Evolutionary conservation across 495 filamentous ascomycete genomes (phyloP).

Genomic region (Penicillium arizonense): DNA sequence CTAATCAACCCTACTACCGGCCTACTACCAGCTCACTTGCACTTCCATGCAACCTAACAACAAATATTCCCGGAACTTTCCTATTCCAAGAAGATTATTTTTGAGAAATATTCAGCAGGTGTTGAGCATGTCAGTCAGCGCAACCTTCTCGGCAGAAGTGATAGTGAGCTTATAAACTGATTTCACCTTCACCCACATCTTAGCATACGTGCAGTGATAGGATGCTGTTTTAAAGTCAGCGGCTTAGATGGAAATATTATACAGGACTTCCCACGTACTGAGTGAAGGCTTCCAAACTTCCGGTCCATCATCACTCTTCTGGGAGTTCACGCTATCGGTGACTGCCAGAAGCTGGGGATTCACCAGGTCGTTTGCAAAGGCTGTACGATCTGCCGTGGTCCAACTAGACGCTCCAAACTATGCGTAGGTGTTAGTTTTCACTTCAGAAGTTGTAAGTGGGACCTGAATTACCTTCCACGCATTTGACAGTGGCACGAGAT

Average conservation of each 20-base stretch:
- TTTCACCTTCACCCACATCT: conserved; percentile 72
- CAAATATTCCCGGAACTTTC: no score
- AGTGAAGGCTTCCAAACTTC: conserved; percentile 74
- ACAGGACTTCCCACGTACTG: conserved; percentile 27
- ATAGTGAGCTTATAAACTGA: conserved; percentile 56
- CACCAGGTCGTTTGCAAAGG: conserved; percentile 70
- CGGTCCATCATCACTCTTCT: conserved; percentile 66
- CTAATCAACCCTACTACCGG: no score
- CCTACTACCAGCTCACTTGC: no score
- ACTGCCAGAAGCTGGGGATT: conserved; percentile 72
- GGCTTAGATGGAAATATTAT: background rate
- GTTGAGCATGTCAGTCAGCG: conserved; percentile 60
- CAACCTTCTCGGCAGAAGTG: conserved; percentile 59
- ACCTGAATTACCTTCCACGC: conserved; percentile 61
- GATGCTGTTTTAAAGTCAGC: conserved; percentile 30
- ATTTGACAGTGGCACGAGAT: conserved; percentile 71
- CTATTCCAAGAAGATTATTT: no score
- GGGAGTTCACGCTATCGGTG: conserved; percentile 69
- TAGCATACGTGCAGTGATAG: conserved; percentile 75
- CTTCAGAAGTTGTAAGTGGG: background rate
- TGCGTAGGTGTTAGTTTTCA: background rate
- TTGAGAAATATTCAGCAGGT: conserved; percentile 48
- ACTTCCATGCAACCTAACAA: no score
- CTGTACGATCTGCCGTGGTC: conserved; percentile 61
- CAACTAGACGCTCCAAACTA: conserved; percentile 45